phyloP scores from a whole-genome alignment of 805 yeast species.

The Pichia paraexigua region DNA sequence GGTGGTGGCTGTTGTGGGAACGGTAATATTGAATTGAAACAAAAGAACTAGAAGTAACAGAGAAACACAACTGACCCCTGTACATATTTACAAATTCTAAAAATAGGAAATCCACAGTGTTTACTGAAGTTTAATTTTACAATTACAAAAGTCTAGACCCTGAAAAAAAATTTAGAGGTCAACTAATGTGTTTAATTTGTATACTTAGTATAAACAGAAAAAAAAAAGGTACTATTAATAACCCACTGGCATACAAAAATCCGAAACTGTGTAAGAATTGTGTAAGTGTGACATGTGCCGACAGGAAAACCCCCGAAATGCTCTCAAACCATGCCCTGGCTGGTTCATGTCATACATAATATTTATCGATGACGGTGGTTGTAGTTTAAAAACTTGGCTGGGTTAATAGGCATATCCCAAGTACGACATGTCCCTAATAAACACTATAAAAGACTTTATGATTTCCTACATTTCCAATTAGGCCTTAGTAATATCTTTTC shows the following conservation, averaged over 20 bases:
- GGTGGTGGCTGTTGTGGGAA: conserved; percentile 51
- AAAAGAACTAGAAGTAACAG: conserved; percentile 10
- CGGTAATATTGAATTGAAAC: conserved; percentile 34
- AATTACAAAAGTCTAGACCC: too few species aligned
- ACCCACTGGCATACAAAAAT: background rate
- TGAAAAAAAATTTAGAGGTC: background rate
- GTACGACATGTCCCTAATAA: background rate
- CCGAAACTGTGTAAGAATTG: too few species aligned
- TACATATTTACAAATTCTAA: background rate
- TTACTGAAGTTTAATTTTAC: too few species aligned
- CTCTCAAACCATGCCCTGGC: background rate
- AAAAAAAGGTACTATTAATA: background rate
- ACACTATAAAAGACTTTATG: background rate
- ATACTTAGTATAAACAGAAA: background rate
- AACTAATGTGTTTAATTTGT: background rate
- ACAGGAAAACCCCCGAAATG: background rate
- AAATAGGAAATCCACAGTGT: background rate
- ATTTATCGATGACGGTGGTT: too few species aligned
- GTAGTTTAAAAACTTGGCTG: too few species aligned
- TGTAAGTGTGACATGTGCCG: background rate
- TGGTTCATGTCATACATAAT: too few species aligned
- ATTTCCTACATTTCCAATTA: background rate
- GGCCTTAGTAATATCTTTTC: too few species aligned
- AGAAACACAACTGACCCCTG: background rate
- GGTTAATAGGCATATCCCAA: background rate